Base-by-base conservation (phyloP, 148 eudicot species). In the Rhododendron mucronatum region DNA sequence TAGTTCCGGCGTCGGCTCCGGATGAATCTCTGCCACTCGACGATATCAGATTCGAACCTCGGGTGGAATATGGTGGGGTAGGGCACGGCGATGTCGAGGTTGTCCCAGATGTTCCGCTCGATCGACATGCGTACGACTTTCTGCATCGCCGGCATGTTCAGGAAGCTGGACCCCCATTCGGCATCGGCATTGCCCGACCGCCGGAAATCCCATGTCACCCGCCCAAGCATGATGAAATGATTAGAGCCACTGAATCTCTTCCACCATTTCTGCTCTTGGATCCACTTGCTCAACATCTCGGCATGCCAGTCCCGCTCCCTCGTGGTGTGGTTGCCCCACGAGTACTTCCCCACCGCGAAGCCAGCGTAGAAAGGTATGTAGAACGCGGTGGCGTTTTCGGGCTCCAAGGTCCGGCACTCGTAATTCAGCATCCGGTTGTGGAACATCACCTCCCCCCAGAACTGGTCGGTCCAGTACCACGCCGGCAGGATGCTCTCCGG, bases 61-160 rank as follows among this genome's bases (percentile, higher is more conserved):
- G 98, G 99, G 93, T 96, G 99, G 89, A 96, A 96, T 59, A 96
- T 94, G 20, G 96, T 94, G 21, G 99, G 99, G 80, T 96, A 96
- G 18, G 96, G 96, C 0, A 92, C 94, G 74, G 92, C 95, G 83
- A 94, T 86, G 59, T 94, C 96, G 81, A 90, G 89, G 78, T 90
- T 87, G 87, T 94, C 96, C 95, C 94, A 91, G 12, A 90, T 88
- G 88, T 90, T 88, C 5, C 90, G 87, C 84, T 94, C 96, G 26
- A 94, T 91, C 23, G 92, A 33, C 13, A 94, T 75, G 3, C 96
- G 92, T 21, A 93, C 91, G 67, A 92, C 87, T 87, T 91, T 91
- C 26, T 87, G 85, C 96, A 94, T 94, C 41, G 16, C 86, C 18
- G 93, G 93, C 80, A 84, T 53, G 86, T 88, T 83, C 5, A 94